These are phyloP conservation scores for Capillidium heterosporum DNA, from an alignment of 371 early-diverging fungal species.

Conservation along the genomic window DNA sequence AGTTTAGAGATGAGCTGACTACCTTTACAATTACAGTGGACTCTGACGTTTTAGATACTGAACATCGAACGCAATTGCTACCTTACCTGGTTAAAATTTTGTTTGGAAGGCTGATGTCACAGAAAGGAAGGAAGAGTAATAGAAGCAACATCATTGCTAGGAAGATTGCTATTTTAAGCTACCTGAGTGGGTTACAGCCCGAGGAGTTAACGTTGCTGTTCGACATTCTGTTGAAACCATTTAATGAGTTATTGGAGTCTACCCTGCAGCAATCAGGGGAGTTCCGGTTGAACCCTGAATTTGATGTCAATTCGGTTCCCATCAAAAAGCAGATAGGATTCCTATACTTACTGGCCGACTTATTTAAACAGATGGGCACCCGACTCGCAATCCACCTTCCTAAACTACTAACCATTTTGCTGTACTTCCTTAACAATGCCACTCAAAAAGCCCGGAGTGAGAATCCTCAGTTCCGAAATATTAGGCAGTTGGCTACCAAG, in stretches of 20 bases:
- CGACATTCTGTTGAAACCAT: constrained; percentile 63
- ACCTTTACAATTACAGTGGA: constrained; percentile 41
- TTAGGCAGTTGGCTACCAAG: constrained; percentile 49
- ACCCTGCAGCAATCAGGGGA: constrained; percentile 4
- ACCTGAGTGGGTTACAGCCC: constrained; percentile 40
- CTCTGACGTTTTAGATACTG: constrained; percentile 33
- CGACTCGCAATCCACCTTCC: constrained; percentile 46
- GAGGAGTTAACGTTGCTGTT: constrained; percentile 51
- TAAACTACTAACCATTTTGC: constrained; percentile 37
- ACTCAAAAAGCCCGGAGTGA: constrained; percentile 15
- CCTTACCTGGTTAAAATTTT: constrained; percentile 63
- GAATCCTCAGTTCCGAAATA: constrained; percentile 23
- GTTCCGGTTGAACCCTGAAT: neutral
- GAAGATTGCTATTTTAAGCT: constrained; percentile 57
- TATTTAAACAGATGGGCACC: constrained; percentile 60
- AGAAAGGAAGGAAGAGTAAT: constrained; percentile 39
- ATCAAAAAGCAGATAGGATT: constrained; percentile 61
- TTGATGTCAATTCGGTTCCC: constrained; percentile 15
- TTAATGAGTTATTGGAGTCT: constrained; percentile 13
- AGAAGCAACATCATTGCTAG: constrained; percentile 45
- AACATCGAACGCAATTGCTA: constrained; percentile 47
- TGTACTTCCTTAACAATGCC: constrained; percentile 43
- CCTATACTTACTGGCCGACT: constrained; percentile 55
- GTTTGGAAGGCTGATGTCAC: constrained; percentile 70
- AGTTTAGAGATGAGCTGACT: constrained; percentile 74